Conservation (phyloP, 164 flowering plant genomes). For the Umbellularia californica region DNA sequence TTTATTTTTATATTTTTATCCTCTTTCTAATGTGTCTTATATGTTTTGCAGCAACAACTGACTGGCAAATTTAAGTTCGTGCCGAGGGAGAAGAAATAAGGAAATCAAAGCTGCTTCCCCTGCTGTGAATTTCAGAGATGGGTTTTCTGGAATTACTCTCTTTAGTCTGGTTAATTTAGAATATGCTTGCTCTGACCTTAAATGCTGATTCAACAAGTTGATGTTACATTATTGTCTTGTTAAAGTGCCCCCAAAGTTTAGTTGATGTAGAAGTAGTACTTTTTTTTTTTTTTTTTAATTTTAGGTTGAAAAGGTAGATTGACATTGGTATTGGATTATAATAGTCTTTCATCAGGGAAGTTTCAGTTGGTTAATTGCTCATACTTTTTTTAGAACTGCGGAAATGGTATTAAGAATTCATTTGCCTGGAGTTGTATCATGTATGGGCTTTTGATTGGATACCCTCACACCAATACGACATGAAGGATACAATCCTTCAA, state of each 20-base stretch:
- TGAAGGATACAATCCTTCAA: no score
- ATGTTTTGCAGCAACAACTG: conserved; percentile 69
- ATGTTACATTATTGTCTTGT: background rate
- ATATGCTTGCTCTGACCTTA: background rate
- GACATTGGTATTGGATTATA: background rate
- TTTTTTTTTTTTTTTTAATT: background rate
- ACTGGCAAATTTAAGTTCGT: conserved; percentile 93
- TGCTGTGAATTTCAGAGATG: background rate
- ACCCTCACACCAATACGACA: no score
- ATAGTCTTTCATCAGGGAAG: no score
- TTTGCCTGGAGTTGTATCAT: no score
- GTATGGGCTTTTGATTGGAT: no score
- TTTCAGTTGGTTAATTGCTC: no score
- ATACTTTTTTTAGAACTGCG: no score
- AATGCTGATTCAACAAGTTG: background rate
- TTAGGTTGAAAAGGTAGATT: background rate
- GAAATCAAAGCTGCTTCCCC: background rate
- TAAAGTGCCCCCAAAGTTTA: background rate
- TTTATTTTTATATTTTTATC: background rate
- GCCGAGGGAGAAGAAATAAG: conserved; percentile 37
- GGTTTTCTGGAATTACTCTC: background rate
- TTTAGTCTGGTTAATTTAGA: background rate
- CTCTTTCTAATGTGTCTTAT: background rate
- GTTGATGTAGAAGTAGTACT: background rate
- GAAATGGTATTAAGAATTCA: no score